A percentile compares a stretch with the other conserved stretches of the same genome.
These are phyloP conservation scores for Fusarium globosum DNA, from an alignment of 2,329 filamentous ascomycete genomes.

Conservation along the genomic window DNA sequence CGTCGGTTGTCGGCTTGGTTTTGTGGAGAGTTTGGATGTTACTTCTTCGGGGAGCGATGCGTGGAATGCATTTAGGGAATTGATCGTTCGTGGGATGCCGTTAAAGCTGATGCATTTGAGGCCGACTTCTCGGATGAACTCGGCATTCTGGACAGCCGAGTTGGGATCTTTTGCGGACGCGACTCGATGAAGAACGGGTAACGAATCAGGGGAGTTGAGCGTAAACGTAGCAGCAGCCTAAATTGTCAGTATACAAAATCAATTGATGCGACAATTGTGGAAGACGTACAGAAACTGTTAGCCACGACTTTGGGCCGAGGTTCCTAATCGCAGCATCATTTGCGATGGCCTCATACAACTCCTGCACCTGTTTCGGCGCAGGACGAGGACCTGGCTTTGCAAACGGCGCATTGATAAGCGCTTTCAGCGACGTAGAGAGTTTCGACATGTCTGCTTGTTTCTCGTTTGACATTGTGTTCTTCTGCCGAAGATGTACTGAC, in stretches of 20 bases:
- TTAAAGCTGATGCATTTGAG: slow-evolving; percentile 85
- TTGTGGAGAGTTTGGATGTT: slow-evolving; percentile 62
- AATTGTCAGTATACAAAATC: neutral
- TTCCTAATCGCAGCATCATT: slow-evolving; percentile 70
- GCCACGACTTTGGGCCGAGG: slow-evolving; percentile 73
- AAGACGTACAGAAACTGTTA: slow-evolving; percentile 69
- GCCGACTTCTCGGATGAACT: slow-evolving; percentile 79
- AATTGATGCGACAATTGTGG: too few species aligned
- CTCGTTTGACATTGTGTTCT: slow-evolving; percentile 29
- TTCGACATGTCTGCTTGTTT: slow-evolving; percentile 70
- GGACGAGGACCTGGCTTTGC: slow-evolving; percentile 73
- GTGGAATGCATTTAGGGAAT: slow-evolving; percentile 79
- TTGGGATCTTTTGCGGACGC: slow-evolving; percentile 48
- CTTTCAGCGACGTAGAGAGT: slow-evolving; percentile 76
- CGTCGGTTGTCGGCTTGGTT: slow-evolving; percentile 65
- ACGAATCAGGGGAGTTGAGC: slow-evolving; percentile 84
- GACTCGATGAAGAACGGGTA: slow-evolving; percentile 70
- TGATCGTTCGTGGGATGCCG: slow-evolving; percentile 85
- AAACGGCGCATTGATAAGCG: slow-evolving; percentile 76
- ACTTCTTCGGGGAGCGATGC: slow-evolving; percentile 69
- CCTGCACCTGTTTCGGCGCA: slow-evolving; percentile 70
- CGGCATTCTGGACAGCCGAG: slow-evolving; percentile 63
- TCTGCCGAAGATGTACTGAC: slow-evolving; percentile 15
- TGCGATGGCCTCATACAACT: slow-evolving; percentile 73
- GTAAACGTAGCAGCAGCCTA: slow-evolving; percentile 86